Evolutionary conservation across 1,284 basidiomycete species (phyloP).

Genomic region (Inonotus hispidus): DNA sequence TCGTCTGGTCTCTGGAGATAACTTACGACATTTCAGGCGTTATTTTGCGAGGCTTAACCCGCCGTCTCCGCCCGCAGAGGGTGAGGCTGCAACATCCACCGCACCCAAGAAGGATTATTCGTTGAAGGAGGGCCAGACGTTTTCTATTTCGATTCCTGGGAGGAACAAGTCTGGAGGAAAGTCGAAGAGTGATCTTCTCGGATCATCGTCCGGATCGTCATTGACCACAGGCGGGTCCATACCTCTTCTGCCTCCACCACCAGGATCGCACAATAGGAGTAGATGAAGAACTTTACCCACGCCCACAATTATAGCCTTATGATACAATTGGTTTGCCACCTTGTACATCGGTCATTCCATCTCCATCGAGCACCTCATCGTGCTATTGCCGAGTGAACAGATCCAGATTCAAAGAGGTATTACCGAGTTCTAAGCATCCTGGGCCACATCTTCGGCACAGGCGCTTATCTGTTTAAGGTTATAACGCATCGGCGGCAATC

Average conservation of each 20-base stretch:
- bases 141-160: slow-evolving; percentile 87
- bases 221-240: slow-evolving; percentile 34
- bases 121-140: slow-evolving; percentile 94
- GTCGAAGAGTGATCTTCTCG: slow-evolving; percentile 31
- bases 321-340: background rate
- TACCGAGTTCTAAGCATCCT: background rate
- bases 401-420: background rate
- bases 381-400: background rate
- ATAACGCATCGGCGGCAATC: too few species aligned
- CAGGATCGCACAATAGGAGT: slow-evolving; percentile 43
- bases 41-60: slow-evolving; percentile 57
- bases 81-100: slow-evolving; percentile 54
- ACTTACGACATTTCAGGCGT: slow-evolving; percentile 39
- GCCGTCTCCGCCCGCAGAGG: slow-evolving; percentile 34
- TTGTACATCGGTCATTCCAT: background rate
- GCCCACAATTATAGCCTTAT: background rate
- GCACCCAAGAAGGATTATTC: slow-evolving; percentile 94
- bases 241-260: slow-evolving; percentile 73
- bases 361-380: background rate
- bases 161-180: slow-evolving; percentile 36
- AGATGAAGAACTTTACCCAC: background rate
- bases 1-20: background rate
- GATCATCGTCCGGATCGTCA: slow-evolving; percentile 24
- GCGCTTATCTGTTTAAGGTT: background rate
- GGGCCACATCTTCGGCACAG: background rate